phyloP scores from a whole-genome alignment of 495 filamentous ascomycete species.

The Annulohypoxylon maeteangense region DNA sequence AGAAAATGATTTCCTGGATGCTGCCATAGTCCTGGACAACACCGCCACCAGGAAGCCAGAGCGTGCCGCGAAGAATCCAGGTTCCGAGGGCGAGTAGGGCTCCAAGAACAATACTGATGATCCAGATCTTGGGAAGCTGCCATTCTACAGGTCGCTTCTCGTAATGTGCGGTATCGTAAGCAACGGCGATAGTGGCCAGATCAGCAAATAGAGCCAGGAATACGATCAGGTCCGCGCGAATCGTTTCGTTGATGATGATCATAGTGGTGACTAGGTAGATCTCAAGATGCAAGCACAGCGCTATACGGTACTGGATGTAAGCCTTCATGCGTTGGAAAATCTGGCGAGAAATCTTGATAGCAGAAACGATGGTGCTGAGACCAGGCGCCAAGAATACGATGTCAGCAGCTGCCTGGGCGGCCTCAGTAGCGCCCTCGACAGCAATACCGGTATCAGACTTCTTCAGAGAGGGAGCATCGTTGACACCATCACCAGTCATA shows the following conservation, averaged over 20 bases:
- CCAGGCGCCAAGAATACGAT: slow-evolving; percentile 91
- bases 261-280: slow-evolving; percentile 91
- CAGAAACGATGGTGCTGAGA: slow-evolving; percentile 89
- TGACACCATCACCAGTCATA: slow-evolving; percentile 98
- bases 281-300: slow-evolving; percentile 85
- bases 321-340: slow-evolving; percentile 98
- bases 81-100: slow-evolving; percentile 79
- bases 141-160: slow-evolving; percentile 87
- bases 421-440: slow-evolving; percentile 89
- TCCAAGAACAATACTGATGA: slow-evolving; percentile 82
- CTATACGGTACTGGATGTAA: slow-evolving; percentile 94
- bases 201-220: slow-evolving; percentile 94
- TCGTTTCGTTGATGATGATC: slow-evolving; percentile 77
- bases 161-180: slow-evolving; percentile 90
- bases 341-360: slow-evolving; percentile 89
- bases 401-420: slow-evolving; percentile 88
- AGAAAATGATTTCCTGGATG: slow-evolving; percentile 83
- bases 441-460: slow-evolving; percentile 93
- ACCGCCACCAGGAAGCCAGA: slow-evolving; percentile 74
- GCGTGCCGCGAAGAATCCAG: slow-evolving; percentile 82
- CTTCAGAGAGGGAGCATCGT: slow-evolving; percentile 93
- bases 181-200: slow-evolving; percentile 87
- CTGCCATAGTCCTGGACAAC: slow-evolving; percentile 85
- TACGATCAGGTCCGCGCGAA: slow-evolving; percentile 85
- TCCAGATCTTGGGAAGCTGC: slow-evolving; percentile 91